Evolutionary conservation across 495 filamentous ascomycete species (phyloP), one percentile per base, ranked within the genome.

Genomic region (Chaetomidium leptoderma): DNA sequence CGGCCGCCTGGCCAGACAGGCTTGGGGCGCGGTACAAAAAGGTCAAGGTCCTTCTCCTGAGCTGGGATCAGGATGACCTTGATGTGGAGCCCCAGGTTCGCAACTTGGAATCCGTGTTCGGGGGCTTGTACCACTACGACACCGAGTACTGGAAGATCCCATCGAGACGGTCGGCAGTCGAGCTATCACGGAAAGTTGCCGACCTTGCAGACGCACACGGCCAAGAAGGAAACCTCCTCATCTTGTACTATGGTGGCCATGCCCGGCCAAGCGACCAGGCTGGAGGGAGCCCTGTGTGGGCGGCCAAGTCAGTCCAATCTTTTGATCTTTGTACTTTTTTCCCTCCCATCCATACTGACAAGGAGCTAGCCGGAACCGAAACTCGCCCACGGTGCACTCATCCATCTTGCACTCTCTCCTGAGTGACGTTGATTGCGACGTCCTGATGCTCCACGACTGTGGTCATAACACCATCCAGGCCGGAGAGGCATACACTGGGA

Each of bases 11-110:
- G 61, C 60, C 60, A 11, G 17, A 29, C 19, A 21, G 45, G 9
- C 11, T 40, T 5, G 2, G 17, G n/a, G 39, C 35, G 0, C 13
- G 33, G 4, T 65, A 65, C 53, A 53, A 24, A 4, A 58, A 61
- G 6, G 66, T 69, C 33, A 57, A 63, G 52, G 65, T 66, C n/a
- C 54, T 71, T 16, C 46, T 71, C 11, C 53, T 71, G 43, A 68
- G 61, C 53, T 72, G 69, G 69, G 60, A 70, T 2, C 61, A 65
- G n/a, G 62, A 70, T 37, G 59, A 70, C 55, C 61, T 66, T n/a
- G 63, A 57, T 10, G 53, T 66, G 6, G 53, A 63, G 4, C 42
- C 45, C 10, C 65, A 66, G 37, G 53, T 62, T 7, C 40, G 29
- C 14, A 39, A 48, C 13, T 36, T 68, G 24, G 44, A 42, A 6